Evolutionary conservation across 1,139 yeast species (phyloP).

Genomic region (Suhomyces yuchorum): DNA sequence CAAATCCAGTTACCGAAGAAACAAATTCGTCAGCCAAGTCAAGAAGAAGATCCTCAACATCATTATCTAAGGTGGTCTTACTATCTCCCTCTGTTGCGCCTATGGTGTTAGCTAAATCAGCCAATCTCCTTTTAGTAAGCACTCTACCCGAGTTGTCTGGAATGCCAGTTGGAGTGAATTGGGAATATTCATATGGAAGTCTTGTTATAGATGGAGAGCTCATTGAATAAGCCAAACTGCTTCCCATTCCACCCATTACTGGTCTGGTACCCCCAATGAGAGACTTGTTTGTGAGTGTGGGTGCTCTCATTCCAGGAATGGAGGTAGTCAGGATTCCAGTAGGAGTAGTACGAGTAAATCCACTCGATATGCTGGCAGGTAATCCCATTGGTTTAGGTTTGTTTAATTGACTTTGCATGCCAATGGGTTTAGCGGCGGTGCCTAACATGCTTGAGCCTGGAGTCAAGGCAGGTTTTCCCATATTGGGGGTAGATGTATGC

Average conservation of each 20-base stretch:
- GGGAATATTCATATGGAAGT: conserved; percentile 20
- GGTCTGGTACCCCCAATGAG: conserved; percentile 8
- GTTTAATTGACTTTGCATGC: conserved; percentile 2
- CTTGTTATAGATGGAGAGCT: conserved; percentile 12
- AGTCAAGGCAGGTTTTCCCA: conserved; percentile 5
- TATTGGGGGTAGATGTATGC: neutral
- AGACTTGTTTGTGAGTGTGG: conserved; percentile 8
- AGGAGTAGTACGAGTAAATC: conserved; percentile 12
- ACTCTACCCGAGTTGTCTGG: conserved; percentile 73
- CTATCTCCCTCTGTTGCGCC: conserved; percentile 87
- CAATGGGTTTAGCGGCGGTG: conserved; percentile 1
- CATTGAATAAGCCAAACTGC: conserved; percentile 10
- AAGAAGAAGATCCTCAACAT: conserved; percentile 85
- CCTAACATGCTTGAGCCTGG: neutral
- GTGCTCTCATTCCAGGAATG: conserved; percentile 12
- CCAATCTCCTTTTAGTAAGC: conserved; percentile 81
- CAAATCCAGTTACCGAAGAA: conserved; percentile 84
- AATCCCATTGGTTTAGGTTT: conserved; percentile 9
- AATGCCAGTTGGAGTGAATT: conserved; percentile 34
- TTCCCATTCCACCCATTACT: conserved; percentile 6
- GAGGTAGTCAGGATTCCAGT: conserved; percentile 9
- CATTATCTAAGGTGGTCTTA: conserved; percentile 90
- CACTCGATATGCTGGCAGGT: conserved; percentile 9
- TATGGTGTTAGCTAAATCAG: conserved; percentile 80
- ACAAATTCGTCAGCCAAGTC: conserved; percentile 97